phyloP scores from a whole-genome alignment of 2,329 filamentous ascomycete genomes.

The Rutstroemia sydowiana region DNA sequence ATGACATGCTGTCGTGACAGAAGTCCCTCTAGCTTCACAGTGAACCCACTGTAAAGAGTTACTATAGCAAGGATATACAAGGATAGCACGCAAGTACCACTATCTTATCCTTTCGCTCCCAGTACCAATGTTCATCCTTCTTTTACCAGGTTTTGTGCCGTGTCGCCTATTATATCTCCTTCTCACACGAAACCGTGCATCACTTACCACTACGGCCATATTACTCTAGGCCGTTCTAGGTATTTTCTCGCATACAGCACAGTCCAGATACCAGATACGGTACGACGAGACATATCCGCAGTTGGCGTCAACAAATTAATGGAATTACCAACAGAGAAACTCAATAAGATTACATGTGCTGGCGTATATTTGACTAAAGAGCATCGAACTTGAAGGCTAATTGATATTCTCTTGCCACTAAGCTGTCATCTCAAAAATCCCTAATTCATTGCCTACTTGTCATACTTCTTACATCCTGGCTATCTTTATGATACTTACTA shows the following conservation, averaged over 20 bases:
- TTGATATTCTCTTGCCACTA: too few species aligned
- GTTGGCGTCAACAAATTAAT: slow-evolving; percentile 6
- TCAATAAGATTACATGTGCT: slow-evolving; percentile 1
- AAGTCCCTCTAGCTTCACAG: neutral
- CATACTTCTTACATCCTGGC: neutral
- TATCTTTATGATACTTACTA: neutral
- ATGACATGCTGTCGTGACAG: slow-evolving; percentile 6
- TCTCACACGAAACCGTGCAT: slow-evolving; percentile 7
- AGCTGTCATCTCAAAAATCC: too few species aligned
- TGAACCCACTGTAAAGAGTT: neutral
- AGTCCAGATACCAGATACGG: too few species aligned
- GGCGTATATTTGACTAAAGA: too few species aligned
- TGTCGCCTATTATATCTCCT: slow-evolving; percentile 12
- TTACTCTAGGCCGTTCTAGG: neutral
- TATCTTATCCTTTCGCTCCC: slow-evolving; percentile 5
- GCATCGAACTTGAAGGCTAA: too few species aligned
- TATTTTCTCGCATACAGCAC: neutral
- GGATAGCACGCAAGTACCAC: slow-evolving; percentile 9
- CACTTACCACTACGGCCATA: neutral
- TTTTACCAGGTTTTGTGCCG: slow-evolving; percentile 6
- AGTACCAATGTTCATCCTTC: slow-evolving; percentile 2
- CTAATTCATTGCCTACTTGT: too few species aligned
- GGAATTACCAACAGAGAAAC: slow-evolving; percentile 5
- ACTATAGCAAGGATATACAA: slow-evolving; percentile 8
- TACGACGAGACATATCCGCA: slow-evolving; percentile 4